A percentile compares a stretch with the other conserved stretches of the same genome.
Conservation (phyloP, 2,329 filamentous ascomycete genomes). For the Penicillium sp. region DNA sequence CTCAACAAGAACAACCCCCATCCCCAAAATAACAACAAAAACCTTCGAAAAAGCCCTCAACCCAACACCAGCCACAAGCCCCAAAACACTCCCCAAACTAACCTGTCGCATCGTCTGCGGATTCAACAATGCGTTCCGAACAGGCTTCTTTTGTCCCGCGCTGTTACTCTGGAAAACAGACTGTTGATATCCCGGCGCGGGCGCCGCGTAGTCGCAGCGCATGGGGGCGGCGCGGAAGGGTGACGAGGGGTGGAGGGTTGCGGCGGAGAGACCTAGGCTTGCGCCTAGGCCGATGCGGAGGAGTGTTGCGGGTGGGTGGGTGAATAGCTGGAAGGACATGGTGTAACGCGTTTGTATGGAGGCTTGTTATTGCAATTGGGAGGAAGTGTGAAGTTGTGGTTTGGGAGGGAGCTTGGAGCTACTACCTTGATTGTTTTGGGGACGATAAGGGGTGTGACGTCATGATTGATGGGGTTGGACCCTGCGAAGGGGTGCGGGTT, state of each 20-base stretch:
- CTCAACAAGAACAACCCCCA: slow-evolving; percentile 45
- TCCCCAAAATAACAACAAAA: slow-evolving; percentile 43
- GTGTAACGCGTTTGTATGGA: no score
- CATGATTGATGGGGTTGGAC: slow-evolving; percentile 6
- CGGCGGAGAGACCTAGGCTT: slow-evolving; percentile 31
- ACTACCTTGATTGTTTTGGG: neutral
- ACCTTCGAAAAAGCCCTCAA: slow-evolving; percentile 45
- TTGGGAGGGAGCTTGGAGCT: neutral
- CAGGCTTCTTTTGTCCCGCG: no score
- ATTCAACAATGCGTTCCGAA: slow-evolving; percentile 26
- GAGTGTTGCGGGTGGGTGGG: slow-evolving; percentile 26
- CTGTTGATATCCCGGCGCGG: slow-evolving; percentile 14
- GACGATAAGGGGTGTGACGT: slow-evolving; percentile 19
- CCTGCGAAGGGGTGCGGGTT: neutral
- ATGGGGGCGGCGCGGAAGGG: slow-evolving; percentile 35
- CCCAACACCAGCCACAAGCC: slow-evolving; percentile 43
- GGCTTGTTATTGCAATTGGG: neutral
- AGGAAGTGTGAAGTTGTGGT: slow-evolving; percentile 4
- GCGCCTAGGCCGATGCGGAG: slow-evolving; percentile 37
- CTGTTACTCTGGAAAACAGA: slow-evolving; percentile 1
- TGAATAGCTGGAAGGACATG: slow-evolving; percentile 30
- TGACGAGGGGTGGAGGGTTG: slow-evolving; percentile 32
- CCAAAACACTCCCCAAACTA: slow-evolving; percentile 45
- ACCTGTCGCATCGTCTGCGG: slow-evolving; percentile 43
- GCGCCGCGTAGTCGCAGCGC: slow-evolving; percentile 37